These are phyloP conservation scores for Crucibulum cyathiforme DNA, from an alignment of 1,284 basidiomycete genomes.

Conservation along the genomic window DNA sequence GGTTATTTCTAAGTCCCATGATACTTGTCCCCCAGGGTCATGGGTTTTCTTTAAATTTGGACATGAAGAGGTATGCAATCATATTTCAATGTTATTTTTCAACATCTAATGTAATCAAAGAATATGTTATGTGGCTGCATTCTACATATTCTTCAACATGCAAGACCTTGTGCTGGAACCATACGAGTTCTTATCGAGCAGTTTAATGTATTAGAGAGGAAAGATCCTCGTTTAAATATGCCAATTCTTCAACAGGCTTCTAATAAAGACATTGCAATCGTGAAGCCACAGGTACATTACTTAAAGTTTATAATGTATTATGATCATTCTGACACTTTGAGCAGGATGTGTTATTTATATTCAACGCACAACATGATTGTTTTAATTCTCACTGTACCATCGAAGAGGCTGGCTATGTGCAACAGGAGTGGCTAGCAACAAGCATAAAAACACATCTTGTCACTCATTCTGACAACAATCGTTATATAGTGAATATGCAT, in stretches of 20 bases:
- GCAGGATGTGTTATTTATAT: constrained; percentile 25
- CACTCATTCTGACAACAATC: constrained; percentile 7
- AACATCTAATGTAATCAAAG: background rate
- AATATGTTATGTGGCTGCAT: background rate
- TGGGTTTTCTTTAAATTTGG: background rate
- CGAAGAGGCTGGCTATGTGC: background rate
- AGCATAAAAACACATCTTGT: background rate
- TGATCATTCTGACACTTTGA: background rate
- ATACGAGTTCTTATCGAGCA: constrained; percentile 3
- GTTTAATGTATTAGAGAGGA: constrained; percentile 3
- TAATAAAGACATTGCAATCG: background rate
- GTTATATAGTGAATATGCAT: constrained; percentile 24
- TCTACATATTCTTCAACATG: background rate
- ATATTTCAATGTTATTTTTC: background rate
- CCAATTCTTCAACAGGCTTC: constrained; percentile 4
- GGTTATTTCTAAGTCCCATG: background rate
- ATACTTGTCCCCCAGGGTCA: background rate
- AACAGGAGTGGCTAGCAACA: background rate
- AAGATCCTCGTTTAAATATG: constrained; percentile 7
- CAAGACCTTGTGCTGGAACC: background rate
- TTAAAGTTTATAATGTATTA: background rate
- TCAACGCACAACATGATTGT: constrained; percentile 35
- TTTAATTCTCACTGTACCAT: constrained; percentile 3
- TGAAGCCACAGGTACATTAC: background rate
- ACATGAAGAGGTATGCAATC: background rate